Conservation (phyloP, 2,329 filamentous ascomycete species). For the Fusarium xylarioides region DNA sequence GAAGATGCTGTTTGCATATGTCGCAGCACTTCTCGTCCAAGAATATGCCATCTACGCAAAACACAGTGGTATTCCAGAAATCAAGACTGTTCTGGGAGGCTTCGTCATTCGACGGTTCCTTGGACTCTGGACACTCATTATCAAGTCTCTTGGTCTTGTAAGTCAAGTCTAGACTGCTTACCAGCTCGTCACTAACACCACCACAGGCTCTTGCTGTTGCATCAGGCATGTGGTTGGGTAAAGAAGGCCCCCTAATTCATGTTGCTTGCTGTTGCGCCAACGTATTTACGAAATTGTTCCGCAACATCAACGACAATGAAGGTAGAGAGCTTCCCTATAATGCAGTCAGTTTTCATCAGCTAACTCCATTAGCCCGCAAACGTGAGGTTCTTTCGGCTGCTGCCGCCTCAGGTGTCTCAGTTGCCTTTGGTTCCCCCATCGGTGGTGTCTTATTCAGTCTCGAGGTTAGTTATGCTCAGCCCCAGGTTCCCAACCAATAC, state of each 20-base stretch:
- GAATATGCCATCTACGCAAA: slow-evolving; percentile 88
- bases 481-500: neutral
- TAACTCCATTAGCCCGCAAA: slow-evolving; percentile 74
- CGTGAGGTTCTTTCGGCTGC: slow-evolving; percentile 92
- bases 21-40: slow-evolving; percentile 81
- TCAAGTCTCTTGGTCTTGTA: slow-evolving; percentile 89
- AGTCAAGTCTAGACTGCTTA: slow-evolving; percentile 36
- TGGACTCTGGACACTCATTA: slow-evolving; percentile 85
- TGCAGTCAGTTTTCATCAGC: neutral
- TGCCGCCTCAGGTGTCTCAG: slow-evolving; percentile 89
- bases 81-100: slow-evolving; percentile 94
- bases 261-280: slow-evolving; percentile 97
- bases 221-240: slow-evolving; percentile 95
- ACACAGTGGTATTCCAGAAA: slow-evolving; percentile 96
- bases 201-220: slow-evolving; percentile 86
- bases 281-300: slow-evolving; percentile 89
- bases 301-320: slow-evolving; percentile 84
- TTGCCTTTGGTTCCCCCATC: slow-evolving; percentile 93
- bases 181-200: slow-evolving; percentile 32
- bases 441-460: slow-evolving; percentile 95
- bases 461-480: slow-evolving; percentile 62
- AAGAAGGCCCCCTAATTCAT: slow-evolving; percentile 94
- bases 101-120: slow-evolving; percentile 92
- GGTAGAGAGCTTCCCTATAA: slow-evolving; percentile 55
- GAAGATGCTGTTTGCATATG: slow-evolving; percentile 79